phyloP scores from a whole-genome alignment of 208 protist species.

The Leishmania guyanensis region DNA sequence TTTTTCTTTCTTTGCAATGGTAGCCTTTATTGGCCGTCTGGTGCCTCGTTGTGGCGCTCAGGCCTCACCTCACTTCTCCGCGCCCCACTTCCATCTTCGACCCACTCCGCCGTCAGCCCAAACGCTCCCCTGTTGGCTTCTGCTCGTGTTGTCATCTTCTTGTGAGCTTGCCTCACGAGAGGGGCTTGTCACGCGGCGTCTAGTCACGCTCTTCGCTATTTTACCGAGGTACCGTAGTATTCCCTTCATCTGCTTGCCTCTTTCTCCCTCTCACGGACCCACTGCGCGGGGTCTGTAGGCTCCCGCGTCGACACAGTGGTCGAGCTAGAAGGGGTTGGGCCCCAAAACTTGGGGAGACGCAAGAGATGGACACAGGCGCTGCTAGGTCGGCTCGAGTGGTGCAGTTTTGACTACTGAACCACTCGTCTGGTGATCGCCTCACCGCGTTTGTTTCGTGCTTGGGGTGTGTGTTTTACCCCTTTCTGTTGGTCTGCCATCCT shows the following conservation, averaged over 20 bases:
- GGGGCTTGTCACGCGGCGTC: background rate
- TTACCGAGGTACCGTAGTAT: background rate
- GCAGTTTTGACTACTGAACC: background rate
- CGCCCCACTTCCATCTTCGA: no score
- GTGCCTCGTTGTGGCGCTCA: background rate
- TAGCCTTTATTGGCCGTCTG: background rate
- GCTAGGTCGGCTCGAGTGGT: background rate
- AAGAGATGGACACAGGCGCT: background rate
- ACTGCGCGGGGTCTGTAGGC: no score
- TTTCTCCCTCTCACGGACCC: no score
- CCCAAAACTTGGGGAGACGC: background rate
- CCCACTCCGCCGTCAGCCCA: background rate
- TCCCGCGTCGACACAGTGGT: no score
- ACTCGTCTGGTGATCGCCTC: background rate
- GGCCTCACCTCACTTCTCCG: background rate
- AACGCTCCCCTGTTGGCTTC: background rate
- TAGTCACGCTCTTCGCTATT: background rate
- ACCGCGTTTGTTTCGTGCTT: background rate
- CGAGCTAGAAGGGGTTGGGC: no score
- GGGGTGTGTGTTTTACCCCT: background rate
- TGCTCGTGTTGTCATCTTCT: background rate
- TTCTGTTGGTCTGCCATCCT: background rate
- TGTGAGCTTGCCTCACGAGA: background rate
- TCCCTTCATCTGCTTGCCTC: no score
- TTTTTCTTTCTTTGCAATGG: background rate